Percentiles rank a stretch among this genome's conserved stretches.
phyloP scores from a whole-genome alignment of 441 rosid species.

The Aleurites moluccanus region DNA sequence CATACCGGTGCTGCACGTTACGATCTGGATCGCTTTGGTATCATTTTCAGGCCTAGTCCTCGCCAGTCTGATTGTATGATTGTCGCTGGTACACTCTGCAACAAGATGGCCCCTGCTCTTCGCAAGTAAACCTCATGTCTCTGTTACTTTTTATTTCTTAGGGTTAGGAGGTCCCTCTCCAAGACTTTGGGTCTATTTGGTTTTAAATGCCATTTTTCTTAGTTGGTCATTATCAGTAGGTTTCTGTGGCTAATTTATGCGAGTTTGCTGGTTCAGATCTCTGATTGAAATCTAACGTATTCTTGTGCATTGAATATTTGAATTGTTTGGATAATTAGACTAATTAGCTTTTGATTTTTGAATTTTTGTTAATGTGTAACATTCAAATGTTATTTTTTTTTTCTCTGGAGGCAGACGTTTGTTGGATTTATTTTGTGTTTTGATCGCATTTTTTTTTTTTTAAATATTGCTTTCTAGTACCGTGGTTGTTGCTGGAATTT shows the following conservation, averaged over 20 bases:
- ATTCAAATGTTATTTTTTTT: too few relatives aligned
- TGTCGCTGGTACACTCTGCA: conserved; percentile 97
- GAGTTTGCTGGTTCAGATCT: neutral
- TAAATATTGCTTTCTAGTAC: too few relatives aligned
- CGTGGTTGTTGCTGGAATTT: neutral
- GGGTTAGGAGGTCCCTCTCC: neutral
- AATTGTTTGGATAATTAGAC: neutral
- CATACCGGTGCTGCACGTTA: conserved; percentile 96
- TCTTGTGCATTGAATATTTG: neutral
- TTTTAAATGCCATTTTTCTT: neutral
- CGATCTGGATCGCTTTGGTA: conserved; percentile 95
- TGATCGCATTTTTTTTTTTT: too few relatives aligned
- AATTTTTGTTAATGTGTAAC: neutral
- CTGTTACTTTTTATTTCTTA: neutral
- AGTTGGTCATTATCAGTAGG: neutral
- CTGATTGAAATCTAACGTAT: neutral
- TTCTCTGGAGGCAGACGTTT: too few relatives aligned
- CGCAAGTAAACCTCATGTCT: conserved; percentile 59
- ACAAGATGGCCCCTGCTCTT: conserved; percentile 99
- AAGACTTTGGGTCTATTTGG: neutral
- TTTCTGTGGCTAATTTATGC: neutral
- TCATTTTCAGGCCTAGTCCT: conserved; percentile 96
- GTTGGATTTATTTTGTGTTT: too few relatives aligned
- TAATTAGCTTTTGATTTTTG: neutral
- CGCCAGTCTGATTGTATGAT: conserved; percentile 98